phyloP scores from a whole-genome alignment of 371 early-diverging fungal genomes.

The Entomophthora muscae region DNA sequence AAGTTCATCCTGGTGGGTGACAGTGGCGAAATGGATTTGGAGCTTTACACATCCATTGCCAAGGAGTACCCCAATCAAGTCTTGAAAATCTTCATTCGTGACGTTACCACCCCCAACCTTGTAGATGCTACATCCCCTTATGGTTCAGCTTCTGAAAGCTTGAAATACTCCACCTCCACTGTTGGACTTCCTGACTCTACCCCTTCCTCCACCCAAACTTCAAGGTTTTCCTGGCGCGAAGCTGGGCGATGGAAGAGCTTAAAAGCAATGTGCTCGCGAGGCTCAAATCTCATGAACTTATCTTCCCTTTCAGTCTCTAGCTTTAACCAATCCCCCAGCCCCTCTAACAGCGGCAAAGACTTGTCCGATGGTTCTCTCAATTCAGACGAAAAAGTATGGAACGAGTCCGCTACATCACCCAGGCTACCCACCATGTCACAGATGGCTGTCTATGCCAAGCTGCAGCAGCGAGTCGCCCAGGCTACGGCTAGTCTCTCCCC shows the following conservation, averaged over 20 bases:
- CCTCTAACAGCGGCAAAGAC: no score
- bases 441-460: neutral
- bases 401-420: no score
- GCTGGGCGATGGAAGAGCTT: neutral
- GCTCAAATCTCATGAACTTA: neutral
- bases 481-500: neutral
- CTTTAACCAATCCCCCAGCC: no score
- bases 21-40: slow-evolving; percentile 76
- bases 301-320: neutral
- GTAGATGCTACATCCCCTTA: neutral
- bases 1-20: slow-evolving; percentile 80
- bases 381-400: no score
- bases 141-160: neutral
- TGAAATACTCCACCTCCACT: neutral
- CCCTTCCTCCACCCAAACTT: neutral
- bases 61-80: slow-evolving; percentile 38
- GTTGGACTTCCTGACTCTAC: neutral
- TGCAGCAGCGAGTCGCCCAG: neutral
- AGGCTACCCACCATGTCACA: neutral
- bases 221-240: neutral
- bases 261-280: neutral
- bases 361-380: no score
- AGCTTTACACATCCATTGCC: slow-evolving; percentile 51
- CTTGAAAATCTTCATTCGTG: slow-evolving; percentile 67
- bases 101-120: slow-evolving; percentile 29